Conservation (phyloP, 2,329 filamentous ascomycete species). For the Aspergillus chevalieri region DNA sequence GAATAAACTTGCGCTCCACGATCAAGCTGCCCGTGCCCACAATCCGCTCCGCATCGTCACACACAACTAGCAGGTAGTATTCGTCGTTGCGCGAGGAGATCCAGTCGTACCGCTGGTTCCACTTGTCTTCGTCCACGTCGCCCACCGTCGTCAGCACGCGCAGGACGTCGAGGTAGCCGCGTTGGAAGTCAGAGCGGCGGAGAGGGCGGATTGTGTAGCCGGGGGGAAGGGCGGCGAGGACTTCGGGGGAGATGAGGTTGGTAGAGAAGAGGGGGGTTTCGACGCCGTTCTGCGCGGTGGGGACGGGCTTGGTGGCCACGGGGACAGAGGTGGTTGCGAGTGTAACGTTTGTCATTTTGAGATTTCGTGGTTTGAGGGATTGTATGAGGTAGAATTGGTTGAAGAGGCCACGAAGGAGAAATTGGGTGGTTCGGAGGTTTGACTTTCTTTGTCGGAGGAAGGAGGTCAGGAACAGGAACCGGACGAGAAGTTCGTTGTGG, state of each 20-base stretch:
- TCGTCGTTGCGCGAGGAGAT: slow-evolving; percentile 66
- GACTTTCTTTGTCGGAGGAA: not conserved
- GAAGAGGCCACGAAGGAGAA: not conserved
- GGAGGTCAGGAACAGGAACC: not conserved
- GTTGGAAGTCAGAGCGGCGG: slow-evolving; percentile 67
- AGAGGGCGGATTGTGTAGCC: slow-evolving; percentile 80
- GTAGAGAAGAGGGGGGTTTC: slow-evolving; percentile 66
- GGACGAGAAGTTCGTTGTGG: not conserved
- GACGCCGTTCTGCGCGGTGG: slow-evolving; percentile 21
- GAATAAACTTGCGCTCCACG: slow-evolving; percentile 74
- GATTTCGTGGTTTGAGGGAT: not conserved
- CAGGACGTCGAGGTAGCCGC: slow-evolving; percentile 84
- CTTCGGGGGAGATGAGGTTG: slow-evolving; percentile 69
- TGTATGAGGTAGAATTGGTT: not conserved
- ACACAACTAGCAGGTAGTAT: slow-evolving; percentile 83
- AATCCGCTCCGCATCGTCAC: slow-evolving; percentile 62
- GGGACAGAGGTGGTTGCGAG: slow-evolving; percentile 6
- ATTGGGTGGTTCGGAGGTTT: slow-evolving; percentile 4
- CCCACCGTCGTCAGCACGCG: slow-evolving; percentile 89
- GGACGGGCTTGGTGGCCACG: slow-evolving; percentile 6
- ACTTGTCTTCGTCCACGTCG: slow-evolving; percentile 69
- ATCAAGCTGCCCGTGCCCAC: slow-evolving; percentile 89
- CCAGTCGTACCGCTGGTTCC: slow-evolving; percentile 74
- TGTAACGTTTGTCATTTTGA: slow-evolving; percentile 14
- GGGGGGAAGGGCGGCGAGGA: slow-evolving; percentile 66